These are phyloP conservation scores for Abortiporus biennis DNA, from an alignment of 1,284 basidiomycete genomes.

Conservation along the genomic window DNA sequence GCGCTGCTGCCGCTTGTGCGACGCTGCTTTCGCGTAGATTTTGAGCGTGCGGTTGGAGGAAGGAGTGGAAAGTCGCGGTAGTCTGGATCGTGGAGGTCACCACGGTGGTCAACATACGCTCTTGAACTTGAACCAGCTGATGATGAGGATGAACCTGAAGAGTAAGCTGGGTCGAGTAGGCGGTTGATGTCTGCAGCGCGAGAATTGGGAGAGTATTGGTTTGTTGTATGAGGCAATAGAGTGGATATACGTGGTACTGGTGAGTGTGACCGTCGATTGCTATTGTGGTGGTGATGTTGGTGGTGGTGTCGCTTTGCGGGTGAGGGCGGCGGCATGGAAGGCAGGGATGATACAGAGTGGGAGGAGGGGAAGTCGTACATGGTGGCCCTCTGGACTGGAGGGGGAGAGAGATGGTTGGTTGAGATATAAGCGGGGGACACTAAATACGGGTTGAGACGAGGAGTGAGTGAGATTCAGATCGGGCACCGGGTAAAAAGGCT, in stretches of 20 bases:
- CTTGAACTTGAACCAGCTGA: constrained; percentile 24
- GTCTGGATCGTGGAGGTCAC: constrained; percentile 63
- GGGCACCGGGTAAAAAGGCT: no score
- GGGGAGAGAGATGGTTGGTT: constrained; percentile 6
- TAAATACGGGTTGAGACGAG: neutral
- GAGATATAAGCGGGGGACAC: neutral
- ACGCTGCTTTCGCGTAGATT: constrained; percentile 15
- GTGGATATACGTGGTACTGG: constrained; percentile 22
- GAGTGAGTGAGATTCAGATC: neutral
- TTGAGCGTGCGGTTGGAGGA: constrained; percentile 12
- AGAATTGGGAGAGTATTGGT: constrained; percentile 29
- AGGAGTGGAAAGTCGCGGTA: constrained; percentile 55
- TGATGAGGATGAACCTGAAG: constrained; percentile 35
- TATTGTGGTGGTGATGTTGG: constrained; percentile 1
- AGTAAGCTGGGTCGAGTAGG: constrained; percentile 59
- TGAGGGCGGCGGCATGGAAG: constrained; percentile 1
- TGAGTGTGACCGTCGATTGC: constrained; percentile 17
- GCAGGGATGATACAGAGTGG: constrained; percentile 2
- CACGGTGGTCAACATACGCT: constrained; percentile 54
- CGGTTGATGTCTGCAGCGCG: constrained; percentile 48
- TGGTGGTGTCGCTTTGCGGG: constrained; percentile 5
- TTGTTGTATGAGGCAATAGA: constrained; percentile 17
- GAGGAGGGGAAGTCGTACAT: constrained; percentile 13
- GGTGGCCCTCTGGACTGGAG: constrained; percentile 3
- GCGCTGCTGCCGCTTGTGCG: constrained; percentile 19